A percentile compares a stretch with the other conserved stretches of the same genome.
phyloP scores from a whole-genome alignment of 305 asterid genomes.

The Plantago lanceolata region DNA sequence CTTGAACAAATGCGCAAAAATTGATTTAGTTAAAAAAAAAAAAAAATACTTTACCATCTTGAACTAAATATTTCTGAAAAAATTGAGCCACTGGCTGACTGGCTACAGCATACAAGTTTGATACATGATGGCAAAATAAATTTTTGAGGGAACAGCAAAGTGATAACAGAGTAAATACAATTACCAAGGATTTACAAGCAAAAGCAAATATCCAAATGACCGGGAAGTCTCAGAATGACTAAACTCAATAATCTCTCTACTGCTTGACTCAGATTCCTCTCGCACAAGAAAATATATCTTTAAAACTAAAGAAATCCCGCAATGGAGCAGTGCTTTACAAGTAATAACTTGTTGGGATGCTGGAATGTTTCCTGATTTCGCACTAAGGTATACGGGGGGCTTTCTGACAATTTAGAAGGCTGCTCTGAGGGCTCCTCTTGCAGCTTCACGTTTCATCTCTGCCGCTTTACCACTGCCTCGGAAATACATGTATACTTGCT shows the following conservation, averaged over 20 bases:
- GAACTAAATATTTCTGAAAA: too few species aligned
- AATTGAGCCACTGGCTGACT: too few species aligned
- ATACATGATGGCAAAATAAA: too few species aligned
- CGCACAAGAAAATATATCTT: neutral
- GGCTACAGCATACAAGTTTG: too few species aligned
- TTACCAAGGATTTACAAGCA: slow-evolving; percentile 5
- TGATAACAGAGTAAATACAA: neutral
- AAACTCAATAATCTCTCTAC: neutral
- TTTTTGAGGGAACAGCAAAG: neutral
- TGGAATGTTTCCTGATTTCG: neutral
- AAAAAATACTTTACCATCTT: too few species aligned
- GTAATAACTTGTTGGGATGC: too few species aligned
- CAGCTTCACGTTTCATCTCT: slow-evolving; percentile 69
- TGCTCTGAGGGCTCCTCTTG: slow-evolving; percentile 70
- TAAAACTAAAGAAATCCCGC: neutral
- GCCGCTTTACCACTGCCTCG: slow-evolving; percentile 92
- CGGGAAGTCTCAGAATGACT: neutral
- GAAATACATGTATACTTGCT: slow-evolving; percentile 95
- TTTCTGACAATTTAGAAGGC: slow-evolving; percentile 31
- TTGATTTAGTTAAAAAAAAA: too few species aligned
- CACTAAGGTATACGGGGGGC: neutral
- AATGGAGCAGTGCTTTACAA: neutral
- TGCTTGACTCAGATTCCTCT: slow-evolving; percentile 2
- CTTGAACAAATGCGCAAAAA: too few species aligned
- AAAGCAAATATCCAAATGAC: neutral